Conservation (phyloP, 2,329 filamentous ascomycete species). For the Aspergillus pseudoviridinutans region DNA sequence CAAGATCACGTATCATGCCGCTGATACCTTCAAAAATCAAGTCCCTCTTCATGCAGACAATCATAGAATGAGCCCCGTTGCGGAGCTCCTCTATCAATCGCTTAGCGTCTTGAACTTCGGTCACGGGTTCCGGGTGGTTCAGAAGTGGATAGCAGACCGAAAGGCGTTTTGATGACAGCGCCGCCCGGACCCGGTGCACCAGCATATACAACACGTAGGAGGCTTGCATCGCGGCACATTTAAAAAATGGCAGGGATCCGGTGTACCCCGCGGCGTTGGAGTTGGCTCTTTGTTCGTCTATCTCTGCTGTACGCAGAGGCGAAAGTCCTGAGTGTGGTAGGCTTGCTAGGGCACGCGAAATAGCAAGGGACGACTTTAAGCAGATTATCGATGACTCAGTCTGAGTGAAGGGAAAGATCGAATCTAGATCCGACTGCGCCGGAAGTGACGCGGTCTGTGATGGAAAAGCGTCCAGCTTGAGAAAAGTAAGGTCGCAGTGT, state of each 20-base stretch:
- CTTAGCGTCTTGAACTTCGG: constrained; percentile 21
- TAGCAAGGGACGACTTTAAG: constrained; percentile 19
- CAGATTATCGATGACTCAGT: constrained; percentile 22
- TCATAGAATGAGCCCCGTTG: constrained; percentile 15
- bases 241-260: constrained; percentile 19
- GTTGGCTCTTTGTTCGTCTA: background rate
- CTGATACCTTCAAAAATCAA: constrained; percentile 20
- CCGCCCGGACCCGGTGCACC: constrained; percentile 17
- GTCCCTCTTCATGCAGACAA: constrained; percentile 14
- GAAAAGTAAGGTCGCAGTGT: constrained; percentile 20
- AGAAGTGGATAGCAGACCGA: constrained; percentile 19
- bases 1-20: constrained; percentile 20
- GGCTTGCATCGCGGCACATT: constrained; percentile 21
- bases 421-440: background rate
- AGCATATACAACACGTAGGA: constrained; percentile 22
- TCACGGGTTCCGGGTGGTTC: constrained; percentile 12
- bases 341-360: constrained; percentile 15
- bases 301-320: background rate
- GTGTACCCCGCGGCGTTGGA: constrained; percentile 2
- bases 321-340: constrained; percentile 10
- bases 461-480: constrained; percentile 9
- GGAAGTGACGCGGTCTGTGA: background rate
- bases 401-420: constrained; percentile 21
- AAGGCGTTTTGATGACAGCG: constrained; percentile 12
- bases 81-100: constrained; percentile 21